These are phyloP conservation scores for Penicillium brevicompactum DNA, from an alignment of 2,329 filamentous ascomycete genomes.

Conservation along the genomic window DNA sequence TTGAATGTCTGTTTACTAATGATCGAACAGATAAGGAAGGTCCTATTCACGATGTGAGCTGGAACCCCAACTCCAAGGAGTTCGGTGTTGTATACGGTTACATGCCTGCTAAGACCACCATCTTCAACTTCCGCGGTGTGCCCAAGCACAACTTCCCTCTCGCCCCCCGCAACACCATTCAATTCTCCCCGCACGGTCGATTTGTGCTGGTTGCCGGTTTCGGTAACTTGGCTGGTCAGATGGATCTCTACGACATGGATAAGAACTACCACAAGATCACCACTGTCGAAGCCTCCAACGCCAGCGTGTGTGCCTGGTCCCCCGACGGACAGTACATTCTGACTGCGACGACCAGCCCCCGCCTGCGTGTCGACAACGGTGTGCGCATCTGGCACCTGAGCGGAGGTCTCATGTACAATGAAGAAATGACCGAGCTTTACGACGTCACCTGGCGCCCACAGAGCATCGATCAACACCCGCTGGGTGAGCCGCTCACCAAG, in stretches of 20 bases:
- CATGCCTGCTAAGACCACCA: slow-evolving; percentile 98
- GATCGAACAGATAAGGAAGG: slow-evolving; percentile 78
- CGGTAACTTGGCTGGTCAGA: slow-evolving; percentile 94
- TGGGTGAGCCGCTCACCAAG: slow-evolving; percentile 71
- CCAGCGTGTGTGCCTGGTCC: slow-evolving; percentile 96
- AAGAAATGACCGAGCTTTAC: slow-evolving; percentile 94
- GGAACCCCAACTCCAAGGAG: slow-evolving; percentile 96
- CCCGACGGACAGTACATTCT: slow-evolving; percentile 94
- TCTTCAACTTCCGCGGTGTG: slow-evolving; percentile 89
- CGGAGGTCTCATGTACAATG: slow-evolving; percentile 88
- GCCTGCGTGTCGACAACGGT: slow-evolving; percentile 94
- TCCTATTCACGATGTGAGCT: slow-evolving; percentile 96
- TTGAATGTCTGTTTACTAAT: not conserved
- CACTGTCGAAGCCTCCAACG: slow-evolving; percentile 93
- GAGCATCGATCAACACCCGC: slow-evolving; percentile 59
- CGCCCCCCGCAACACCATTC: slow-evolving; percentile 88
- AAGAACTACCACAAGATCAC: slow-evolving; percentile 91
- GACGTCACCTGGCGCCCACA: slow-evolving; percentile 86
- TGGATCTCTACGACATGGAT: slow-evolving; percentile 95
- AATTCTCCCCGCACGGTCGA: slow-evolving; percentile 89
- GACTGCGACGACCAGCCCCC: slow-evolving; percentile 95
- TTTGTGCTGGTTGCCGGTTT: slow-evolving; percentile 95
- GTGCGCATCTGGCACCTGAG: slow-evolving; percentile 92
- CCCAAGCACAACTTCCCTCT: slow-evolving; percentile 83
- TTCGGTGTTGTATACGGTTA: slow-evolving; percentile 97